Evolutionary conservation across 192 early-diverging fungal genomes (phyloP).

Genomic region (Umbelopsis sp.): DNA sequence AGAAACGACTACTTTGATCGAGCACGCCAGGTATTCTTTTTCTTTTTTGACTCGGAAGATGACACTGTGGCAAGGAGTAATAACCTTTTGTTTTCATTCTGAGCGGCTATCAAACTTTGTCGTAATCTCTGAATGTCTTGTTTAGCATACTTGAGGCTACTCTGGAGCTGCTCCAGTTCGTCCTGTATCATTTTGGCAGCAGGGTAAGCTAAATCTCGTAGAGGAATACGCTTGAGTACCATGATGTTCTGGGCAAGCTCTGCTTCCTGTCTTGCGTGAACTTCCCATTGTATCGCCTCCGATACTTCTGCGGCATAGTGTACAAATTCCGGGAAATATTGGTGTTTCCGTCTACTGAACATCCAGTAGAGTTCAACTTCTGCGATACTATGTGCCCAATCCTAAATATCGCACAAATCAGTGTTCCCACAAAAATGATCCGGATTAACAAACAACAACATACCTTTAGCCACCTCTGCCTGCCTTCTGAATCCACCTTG

Average conservation of each 20-base stretch:
- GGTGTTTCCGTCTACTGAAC: neutral
- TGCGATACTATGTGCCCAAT: constrained; percentile 8
- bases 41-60: neutral
- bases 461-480: constrained; percentile 1
- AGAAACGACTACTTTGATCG: neutral
- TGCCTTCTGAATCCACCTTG: constrained; percentile 9
- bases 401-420: neutral
- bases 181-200: constrained; percentile 8
- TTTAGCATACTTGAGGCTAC: constrained; percentile 10
- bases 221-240: neutral
- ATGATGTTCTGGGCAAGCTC: constrained; percentile 7
- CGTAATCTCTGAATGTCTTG: neutral
- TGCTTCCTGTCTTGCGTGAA: neutral
- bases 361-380: constrained; percentile 9
- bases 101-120: neutral
- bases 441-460: neutral
- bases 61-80: constrained; percentile 3
- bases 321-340: constrained; percentile 9
- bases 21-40: neutral
- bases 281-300: constrained; percentile 9
- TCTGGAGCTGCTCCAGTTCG: constrained; percentile 5
- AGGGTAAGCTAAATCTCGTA: neutral
- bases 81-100: constrained; percentile 5
- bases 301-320: constrained; percentile 4
- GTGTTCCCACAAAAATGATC: too few relatives aligned